A percentile compares a stretch with the other conserved stretches of the same genome.
Evolutionary conservation across 169 alveolate species (phyloP).

Genomic region (Cryptosporidium muris): DNA sequence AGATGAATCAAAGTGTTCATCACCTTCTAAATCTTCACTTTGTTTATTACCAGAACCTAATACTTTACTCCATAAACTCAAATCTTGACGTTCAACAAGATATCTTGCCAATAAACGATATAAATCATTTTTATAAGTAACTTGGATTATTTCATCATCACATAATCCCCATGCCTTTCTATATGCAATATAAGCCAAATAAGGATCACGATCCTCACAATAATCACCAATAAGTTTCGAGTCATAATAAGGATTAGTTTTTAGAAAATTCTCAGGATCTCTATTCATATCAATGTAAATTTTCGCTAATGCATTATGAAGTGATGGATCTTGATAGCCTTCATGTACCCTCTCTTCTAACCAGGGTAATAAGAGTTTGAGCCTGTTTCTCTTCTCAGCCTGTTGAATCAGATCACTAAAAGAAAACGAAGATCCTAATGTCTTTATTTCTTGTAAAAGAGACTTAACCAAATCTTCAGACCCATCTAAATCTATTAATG

Average conservation of each 20-base stretch:
- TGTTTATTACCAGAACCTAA: slow-evolving; percentile 87
- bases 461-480: slow-evolving; percentile 95
- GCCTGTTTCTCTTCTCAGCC: slow-evolving; percentile 96
- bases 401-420: slow-evolving; percentile 96
- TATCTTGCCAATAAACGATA: slow-evolving; percentile 95
- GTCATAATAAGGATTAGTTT: slow-evolving; percentile 95
- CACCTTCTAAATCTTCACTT: slow-evolving; percentile 63
- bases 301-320: slow-evolving; percentile 98
- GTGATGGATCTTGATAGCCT: slow-evolving; percentile 94
- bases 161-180: slow-evolving; percentile 97
- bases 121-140: slow-evolving; percentile 95
- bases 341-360: slow-evolving; percentile 96
- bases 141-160: slow-evolving; percentile 94
- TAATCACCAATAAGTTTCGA: slow-evolving; percentile 95
- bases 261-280: slow-evolving; percentile 95
- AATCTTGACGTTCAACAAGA: slow-evolving; percentile 94
- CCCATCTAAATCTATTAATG: slow-evolving; percentile 97
- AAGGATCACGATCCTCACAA: slow-evolving; percentile 99
- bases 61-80: slow-evolving; percentile 95
- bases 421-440: slow-evolving; percentile 92
- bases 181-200: slow-evolving; percentile 98
- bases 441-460: slow-evolving; percentile 88
- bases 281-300: slow-evolving; percentile 96
- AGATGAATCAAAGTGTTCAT: too few relatives aligned
- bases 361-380: slow-evolving; percentile 95